Evolutionary conservation across 75 land plant genomes (phyloP).

Genomic region (Cupressus sempervirens): DNA sequence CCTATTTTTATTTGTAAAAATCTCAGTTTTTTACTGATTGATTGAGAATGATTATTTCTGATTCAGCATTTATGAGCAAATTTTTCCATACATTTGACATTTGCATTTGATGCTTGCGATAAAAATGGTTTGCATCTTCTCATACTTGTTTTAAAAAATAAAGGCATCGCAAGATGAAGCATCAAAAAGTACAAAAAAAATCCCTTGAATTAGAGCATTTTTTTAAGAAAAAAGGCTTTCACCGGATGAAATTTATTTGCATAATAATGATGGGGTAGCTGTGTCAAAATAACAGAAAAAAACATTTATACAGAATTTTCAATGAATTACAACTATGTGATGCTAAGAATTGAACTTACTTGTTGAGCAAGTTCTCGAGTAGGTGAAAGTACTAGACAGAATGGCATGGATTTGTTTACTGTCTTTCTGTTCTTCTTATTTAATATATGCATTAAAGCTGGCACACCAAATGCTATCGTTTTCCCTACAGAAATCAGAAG

Average conservation of each 20-base stretch:
- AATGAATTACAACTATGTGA: background rate
- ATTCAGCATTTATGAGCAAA: background rate
- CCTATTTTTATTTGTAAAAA: background rate
- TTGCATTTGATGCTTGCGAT: background rate
- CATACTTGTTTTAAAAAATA: background rate
- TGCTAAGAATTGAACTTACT: constrained; percentile 19
- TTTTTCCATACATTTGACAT: background rate
- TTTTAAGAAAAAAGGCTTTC: background rate
- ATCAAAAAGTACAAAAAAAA: background rate
- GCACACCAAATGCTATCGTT: constrained; percentile 93
- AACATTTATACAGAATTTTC: background rate
- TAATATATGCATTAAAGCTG: constrained; percentile 82
- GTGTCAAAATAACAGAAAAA: background rate
- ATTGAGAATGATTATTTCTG: background rate
- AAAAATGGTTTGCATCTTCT: background rate
- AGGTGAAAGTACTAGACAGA: constrained; percentile 86
- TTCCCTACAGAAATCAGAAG: constrained; percentile 47
- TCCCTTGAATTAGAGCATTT: background rate
- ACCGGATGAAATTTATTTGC: background rate
- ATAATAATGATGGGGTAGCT: background rate
- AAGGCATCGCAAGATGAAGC: background rate
- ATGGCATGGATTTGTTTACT: constrained; percentile 34
- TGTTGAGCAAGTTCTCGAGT: constrained; percentile 95
- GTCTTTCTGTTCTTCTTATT: constrained; percentile 34
- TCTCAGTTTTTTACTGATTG: background rate